Conservation (phyloP, 192 early-diverging fungal species). For the Spizellomyces sp. region DNA sequence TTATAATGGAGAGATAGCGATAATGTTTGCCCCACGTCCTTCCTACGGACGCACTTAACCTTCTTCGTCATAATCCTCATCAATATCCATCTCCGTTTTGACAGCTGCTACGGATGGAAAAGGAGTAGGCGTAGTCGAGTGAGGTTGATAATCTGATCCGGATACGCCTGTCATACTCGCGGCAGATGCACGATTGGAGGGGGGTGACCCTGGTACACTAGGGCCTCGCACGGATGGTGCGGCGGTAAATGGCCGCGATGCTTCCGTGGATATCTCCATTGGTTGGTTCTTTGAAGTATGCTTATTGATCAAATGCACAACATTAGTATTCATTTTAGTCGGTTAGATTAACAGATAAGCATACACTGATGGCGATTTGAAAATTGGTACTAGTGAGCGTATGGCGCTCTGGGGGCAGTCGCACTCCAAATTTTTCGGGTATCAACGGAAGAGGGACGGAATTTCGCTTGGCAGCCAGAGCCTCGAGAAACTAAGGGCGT, state of each 20-base stretch:
- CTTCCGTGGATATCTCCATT: too few species aligned
- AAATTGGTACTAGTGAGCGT: constrained; percentile 52
- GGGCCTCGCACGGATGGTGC: too few species aligned
- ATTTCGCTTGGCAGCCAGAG: constrained; percentile 52
- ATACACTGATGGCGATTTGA: constrained; percentile 38
- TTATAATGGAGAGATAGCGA: neutral
- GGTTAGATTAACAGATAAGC: neutral
- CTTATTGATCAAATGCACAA: neutral
- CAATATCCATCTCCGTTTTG: constrained; percentile 7
- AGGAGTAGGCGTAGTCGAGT: too few species aligned
- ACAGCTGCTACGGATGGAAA: neutral
- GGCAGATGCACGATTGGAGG: too few species aligned
- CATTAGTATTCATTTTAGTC: neutral
- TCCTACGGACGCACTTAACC: neutral
- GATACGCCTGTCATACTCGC: too few species aligned
- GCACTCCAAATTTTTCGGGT: constrained; percentile 53
- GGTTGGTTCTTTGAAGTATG: too few species aligned
- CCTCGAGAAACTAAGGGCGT: constrained; percentile 35
- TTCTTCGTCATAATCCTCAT: constrained; percentile 29
- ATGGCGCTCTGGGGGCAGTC: constrained; percentile 60
- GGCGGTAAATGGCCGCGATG: too few species aligned
- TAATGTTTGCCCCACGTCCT: too few species aligned
- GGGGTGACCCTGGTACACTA: too few species aligned
- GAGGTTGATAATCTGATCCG: too few species aligned
- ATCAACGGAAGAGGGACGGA: constrained; percentile 52